These are phyloP conservation scores for Monosporascus sp. DNA, from an alignment of 2,329 filamentous ascomycete species.

Conservation along the genomic window DNA sequence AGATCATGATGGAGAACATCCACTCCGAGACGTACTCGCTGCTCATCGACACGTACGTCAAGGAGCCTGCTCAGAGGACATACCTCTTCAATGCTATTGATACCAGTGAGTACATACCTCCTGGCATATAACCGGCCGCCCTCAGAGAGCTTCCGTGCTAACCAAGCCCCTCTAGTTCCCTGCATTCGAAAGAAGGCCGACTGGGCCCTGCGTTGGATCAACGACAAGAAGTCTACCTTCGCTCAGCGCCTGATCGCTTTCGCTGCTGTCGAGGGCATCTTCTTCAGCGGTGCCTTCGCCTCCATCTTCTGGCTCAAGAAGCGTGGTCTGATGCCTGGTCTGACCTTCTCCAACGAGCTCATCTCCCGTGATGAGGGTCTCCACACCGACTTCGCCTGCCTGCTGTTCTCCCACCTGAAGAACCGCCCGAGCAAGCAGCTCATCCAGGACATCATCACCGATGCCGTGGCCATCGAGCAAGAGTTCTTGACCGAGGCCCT, in stretches of 20 bases:
- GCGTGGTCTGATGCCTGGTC: slow-evolving; percentile 95
- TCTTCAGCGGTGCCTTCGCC: slow-evolving; percentile 98
- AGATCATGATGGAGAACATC: slow-evolving; percentile 99
- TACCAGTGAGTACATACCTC: slow-evolving; percentile 61
- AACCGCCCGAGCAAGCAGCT: slow-evolving; percentile 79
- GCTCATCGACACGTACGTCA: slow-evolving; percentile 98
- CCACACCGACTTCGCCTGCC: slow-evolving; percentile 97
- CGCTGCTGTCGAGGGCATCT: slow-evolving; percentile 97
- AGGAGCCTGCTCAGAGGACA: slow-evolving; percentile 87
- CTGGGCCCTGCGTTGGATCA: slow-evolving; percentile 94
- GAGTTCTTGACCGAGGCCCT: slow-evolving; percentile 97
- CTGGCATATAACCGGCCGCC: background rate
- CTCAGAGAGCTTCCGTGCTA: slow-evolving; percentile 3
- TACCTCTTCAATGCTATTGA: slow-evolving; percentile 99
- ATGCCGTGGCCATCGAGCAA: slow-evolving; percentile 91
- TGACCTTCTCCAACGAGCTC: slow-evolving; percentile 99
- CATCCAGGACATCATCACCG: slow-evolving; percentile 83
- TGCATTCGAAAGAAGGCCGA: slow-evolving; percentile 98
- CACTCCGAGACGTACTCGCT: slow-evolving; percentile 99
- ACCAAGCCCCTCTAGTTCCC: slow-evolving; percentile 55
- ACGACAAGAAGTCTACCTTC: slow-evolving; percentile 88
- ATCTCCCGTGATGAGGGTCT: slow-evolving; percentile 99
- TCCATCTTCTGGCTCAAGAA: slow-evolving; percentile 99
- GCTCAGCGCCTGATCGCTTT: slow-evolving; percentile 94
- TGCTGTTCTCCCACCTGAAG: slow-evolving; percentile 96